phyloP scores from a whole-genome alignment of 345 rosid species.

The Corymbia maculata region DNA sequence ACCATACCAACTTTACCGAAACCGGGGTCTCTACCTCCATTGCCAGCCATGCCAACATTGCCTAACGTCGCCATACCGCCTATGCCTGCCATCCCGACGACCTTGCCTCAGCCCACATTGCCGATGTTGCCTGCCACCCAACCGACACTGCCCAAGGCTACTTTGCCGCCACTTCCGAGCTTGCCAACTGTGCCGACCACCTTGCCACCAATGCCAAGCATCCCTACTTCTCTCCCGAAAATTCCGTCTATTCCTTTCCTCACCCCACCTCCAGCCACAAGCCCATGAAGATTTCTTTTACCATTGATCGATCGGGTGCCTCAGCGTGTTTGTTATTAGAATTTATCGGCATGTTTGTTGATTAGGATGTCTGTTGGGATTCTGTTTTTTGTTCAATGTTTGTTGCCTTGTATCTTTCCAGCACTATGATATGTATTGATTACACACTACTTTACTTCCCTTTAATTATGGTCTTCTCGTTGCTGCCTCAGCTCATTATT shows the following conservation, averaged over 20 bases:
- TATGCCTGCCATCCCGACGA: neutral
- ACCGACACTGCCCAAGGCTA: neutral
- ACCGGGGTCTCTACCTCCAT: neutral
- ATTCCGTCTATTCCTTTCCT: constrained; percentile 25
- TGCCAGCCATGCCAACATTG: neutral
- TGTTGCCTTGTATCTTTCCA: neutral
- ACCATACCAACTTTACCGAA: neutral
- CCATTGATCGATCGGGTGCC: neutral
- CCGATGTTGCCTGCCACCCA: neutral
- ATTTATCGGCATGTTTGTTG: neutral
- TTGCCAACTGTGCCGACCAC: too few species aligned
- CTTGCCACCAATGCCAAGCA: constrained; percentile 3
- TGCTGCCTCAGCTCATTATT: neutral
- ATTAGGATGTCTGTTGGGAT: neutral
- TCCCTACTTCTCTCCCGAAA: constrained; percentile 8
- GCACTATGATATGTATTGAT: neutral
- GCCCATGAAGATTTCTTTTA: neutral
- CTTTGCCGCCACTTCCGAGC: neutral
- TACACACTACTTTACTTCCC: neutral
- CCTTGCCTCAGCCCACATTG: neutral
- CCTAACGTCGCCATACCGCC: neutral
- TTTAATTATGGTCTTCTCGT: neutral
- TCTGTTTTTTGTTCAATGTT: neutral
- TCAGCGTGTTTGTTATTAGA: neutral
- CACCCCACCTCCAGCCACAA: constrained; percentile 15